These are phyloP conservation scores for Ceratobasidium sp. DNA, from an alignment of 1,284 basidiomycete species.

Conservation along the genomic window DNA sequence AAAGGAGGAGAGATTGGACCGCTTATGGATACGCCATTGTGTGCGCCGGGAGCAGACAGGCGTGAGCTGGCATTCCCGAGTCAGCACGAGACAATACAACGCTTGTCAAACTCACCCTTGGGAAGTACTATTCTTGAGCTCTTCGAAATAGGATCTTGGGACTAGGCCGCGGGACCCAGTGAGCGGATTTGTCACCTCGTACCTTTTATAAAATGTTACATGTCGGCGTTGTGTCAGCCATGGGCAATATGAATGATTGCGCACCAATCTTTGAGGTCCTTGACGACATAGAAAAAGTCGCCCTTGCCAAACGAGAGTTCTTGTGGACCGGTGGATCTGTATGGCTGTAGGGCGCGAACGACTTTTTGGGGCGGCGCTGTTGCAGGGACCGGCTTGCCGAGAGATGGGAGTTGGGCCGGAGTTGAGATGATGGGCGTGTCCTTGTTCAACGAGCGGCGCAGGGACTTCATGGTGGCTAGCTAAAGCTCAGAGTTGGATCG, in stretches of 20 bases:
- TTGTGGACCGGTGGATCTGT: conserved; percentile 78
- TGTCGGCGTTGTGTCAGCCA: conserved; percentile 53
- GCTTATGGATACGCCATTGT: conserved; percentile 47
- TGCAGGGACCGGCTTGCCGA: conserved; percentile 67
- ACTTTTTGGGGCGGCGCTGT: conserved; percentile 92
- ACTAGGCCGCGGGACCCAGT: conserved; percentile 92
- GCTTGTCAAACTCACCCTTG: background rate
- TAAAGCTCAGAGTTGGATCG: background rate
- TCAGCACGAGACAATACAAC: background rate
- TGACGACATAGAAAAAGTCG: conserved; percentile 96
- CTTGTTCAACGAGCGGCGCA: conserved; percentile 82
- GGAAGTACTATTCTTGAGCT: conserved; percentile 72
- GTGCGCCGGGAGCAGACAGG: conserved; percentile 41
- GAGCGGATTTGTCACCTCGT: conserved; percentile 90
- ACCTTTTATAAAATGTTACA: conserved; percentile 58
- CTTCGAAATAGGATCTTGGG: conserved; percentile 85
- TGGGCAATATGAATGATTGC: background rate
- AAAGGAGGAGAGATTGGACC: conserved; percentile 44
- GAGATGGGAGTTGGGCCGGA: conserved; percentile 54
- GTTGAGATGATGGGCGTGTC: conserved; percentile 69
- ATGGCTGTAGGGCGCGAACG: conserved; percentile 81
- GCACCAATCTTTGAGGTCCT: conserved; percentile 61
- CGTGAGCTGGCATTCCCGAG: conserved; percentile 35
- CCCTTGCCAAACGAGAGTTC: conserved; percentile 93
- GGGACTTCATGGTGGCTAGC: conserved; percentile 70